Evolutionary conservation across 129 eudicot species (phyloP).

Genomic region (Sambucus nigra): DNA sequence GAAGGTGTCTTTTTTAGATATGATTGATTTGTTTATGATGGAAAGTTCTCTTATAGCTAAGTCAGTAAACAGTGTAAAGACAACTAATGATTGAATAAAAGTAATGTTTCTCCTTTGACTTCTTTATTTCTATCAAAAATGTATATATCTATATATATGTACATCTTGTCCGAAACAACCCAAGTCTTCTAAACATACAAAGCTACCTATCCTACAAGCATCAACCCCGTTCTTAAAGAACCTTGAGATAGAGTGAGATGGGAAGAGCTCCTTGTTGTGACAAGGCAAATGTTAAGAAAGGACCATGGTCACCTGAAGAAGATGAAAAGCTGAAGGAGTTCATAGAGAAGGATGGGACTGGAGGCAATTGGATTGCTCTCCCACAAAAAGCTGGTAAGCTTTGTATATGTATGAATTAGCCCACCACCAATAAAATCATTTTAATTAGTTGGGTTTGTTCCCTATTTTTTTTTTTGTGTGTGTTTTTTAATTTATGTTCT

Average conservation of each 20-base stretch:
- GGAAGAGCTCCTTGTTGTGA: slow-evolving; percentile 88
- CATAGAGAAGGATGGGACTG: slow-evolving; percentile 54
- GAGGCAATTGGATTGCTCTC: slow-evolving; percentile 71
- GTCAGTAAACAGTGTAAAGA: no score
- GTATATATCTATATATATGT: no score
- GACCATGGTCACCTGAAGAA: slow-evolving; percentile 86
- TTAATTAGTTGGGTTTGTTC: not conserved
- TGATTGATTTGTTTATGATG: no score
- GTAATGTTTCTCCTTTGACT: no score
- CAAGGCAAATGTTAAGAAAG: slow-evolving; percentile 71
- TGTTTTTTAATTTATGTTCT: not conserved
- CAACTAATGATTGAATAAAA: no score
- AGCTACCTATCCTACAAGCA: no score
- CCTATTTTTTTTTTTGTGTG: slow-evolving; percentile 1
- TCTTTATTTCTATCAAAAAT: no score
- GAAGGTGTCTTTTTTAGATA: no score
- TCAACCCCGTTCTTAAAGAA: no score
- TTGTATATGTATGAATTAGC: not conserved
- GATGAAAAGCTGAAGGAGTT: slow-evolving; percentile 53
- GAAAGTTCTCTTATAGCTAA: no score
- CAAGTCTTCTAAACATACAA: no score
- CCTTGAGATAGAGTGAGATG: slow-evolving; percentile 30
- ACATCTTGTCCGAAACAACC: no score
- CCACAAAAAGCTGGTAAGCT: slow-evolving; percentile 67
- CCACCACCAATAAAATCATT: not conserved